A percentile compares a stretch with the other conserved stretches of the same genome.
Evolutionary conservation across 192 early-diverging fungal genomes (phyloP).

Genomic region (Helicostylum pulchrum): DNA sequence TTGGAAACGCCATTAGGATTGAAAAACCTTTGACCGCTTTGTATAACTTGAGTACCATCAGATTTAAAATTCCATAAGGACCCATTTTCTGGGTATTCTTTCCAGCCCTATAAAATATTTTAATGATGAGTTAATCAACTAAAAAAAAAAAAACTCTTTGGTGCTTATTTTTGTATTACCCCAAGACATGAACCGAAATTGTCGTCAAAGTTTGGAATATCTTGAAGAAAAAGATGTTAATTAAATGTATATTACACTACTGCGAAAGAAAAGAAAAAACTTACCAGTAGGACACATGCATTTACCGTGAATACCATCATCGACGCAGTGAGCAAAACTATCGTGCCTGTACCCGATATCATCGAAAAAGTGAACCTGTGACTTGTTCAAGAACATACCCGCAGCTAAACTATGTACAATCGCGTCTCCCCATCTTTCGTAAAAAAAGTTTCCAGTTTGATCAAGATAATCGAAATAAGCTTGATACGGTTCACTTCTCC

Average conservation of each 20-base stretch:
- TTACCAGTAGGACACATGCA: constrained; percentile 31
- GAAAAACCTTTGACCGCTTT: not conserved
- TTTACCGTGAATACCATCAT: constrained; percentile 29
- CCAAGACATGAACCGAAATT: constrained; percentile 25
- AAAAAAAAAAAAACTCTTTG: no score
- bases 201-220: constrained; percentile 28
- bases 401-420: constrained; percentile 69
- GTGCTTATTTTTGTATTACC: not conserved
- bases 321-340: constrained; percentile 26
- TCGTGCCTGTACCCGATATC: constrained; percentile 65
- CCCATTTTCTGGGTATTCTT: constrained; percentile 15
- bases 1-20: not conserved
- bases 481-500: constrained; percentile 51
- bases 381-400: constrained; percentile 52
- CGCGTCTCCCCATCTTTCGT: constrained; percentile 78
- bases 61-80: constrained; percentile 18
- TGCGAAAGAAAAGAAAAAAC: not conserved
- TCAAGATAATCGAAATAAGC: constrained; percentile 64
- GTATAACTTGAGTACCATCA: constrained; percentile 18
- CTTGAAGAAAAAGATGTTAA: not conserved
- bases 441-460: constrained; percentile 65
- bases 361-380: constrained; percentile 66
- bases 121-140: not conserved
- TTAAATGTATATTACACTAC: not conserved
- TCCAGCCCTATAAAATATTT: constrained; percentile 15